Evolutionary conservation across 306 rosid genomes (phyloP).

Genomic region (Acacia confusa): DNA sequence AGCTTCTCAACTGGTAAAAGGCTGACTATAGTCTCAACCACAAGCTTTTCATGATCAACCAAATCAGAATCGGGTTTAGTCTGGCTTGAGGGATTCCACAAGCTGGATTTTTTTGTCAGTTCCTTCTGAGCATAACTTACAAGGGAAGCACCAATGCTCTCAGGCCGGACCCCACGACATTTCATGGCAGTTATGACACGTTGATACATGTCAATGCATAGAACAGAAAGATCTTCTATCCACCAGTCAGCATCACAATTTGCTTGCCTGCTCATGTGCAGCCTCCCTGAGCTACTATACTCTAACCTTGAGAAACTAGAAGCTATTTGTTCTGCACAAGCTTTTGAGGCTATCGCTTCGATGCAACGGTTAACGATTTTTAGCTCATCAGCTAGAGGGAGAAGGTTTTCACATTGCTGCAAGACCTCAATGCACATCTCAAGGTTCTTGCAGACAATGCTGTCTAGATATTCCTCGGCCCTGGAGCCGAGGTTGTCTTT

Average conservation of each 20-base stretch:
- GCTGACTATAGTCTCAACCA: constrained; percentile 65
- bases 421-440: constrained; percentile 72
- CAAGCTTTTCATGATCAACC: constrained; percentile 52
- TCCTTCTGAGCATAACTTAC: constrained; percentile 68
- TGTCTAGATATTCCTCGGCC: constrained; percentile 56
- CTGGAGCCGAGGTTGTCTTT: constrained; percentile 67
- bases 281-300: constrained; percentile 75
- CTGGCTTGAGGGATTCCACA: constrained; percentile 63
- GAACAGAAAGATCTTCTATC: constrained; percentile 71
- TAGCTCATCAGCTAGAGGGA: constrained; percentile 68
- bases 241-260: constrained; percentile 74
- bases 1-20: constrained; percentile 67
- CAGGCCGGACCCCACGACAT: constrained; percentile 76
- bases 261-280: constrained; percentile 69
- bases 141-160: constrained; percentile 67
- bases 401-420: constrained; percentile 63
- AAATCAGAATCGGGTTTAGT: constrained; percentile 52
- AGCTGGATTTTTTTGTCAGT: constrained; percentile 58
- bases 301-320: constrained; percentile 77
- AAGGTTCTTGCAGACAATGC: constrained; percentile 60
- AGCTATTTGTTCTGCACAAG: constrained; percentile 78
- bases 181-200: constrained; percentile 70
- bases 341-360: constrained; percentile 69
- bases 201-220: constrained; percentile 59
- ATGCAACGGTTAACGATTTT: constrained; percentile 61